Evolutionary conservation across 352 stramenopile species (phyloP), one percentile per base, ranked within the genome.

Genomic region (Globisporangium recalcitrans): DNA sequence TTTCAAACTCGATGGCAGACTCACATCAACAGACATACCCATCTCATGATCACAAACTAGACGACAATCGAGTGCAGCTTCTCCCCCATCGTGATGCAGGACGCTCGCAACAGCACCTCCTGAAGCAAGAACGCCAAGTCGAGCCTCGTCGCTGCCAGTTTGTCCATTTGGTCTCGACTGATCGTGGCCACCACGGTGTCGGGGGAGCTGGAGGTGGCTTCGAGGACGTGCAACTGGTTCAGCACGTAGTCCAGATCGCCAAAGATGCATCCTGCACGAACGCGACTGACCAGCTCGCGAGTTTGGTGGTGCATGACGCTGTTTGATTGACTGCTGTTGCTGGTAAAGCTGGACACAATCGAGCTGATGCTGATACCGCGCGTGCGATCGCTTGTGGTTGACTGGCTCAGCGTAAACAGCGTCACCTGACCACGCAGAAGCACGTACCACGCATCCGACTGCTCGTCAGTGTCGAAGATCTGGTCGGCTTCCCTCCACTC

Each of bases 201-300:
- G 14, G 60, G 19, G 22, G 59, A 62, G n/a, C 68, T 84, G 16
- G 66, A 72, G 3, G 69, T 70, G n/a, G 74, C 78, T 59, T 84
- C 70, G 40, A 85, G 66, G n/a, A 74, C 69, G n/a, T 77, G 71
- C 38, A 61, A 42, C 57, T 87, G 77, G 27, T 63, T 56, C 52
- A 89, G 64, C 61, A 85, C 71, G 47, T 82, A 89, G 59, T 86
- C 80, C 74, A 89, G 78, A 44, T 89, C 80, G 14, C 80, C 80
- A 51, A 87, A 86, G 47, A 89, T 80, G 40, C 76, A 85, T 6
- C 77, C 78, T 27, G 77, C 68, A 14, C 74, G 70, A 0, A 86
- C 76, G n/a, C 73, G 77, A 1, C 79, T 70, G 7, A 88, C 71
- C 1, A 87, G 53, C 21, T 82, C 75, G 32, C 65, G 75, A 67